These are phyloP conservation scores for Keithomyces neogunnii DNA, from an alignment of 2,329 filamentous ascomycete genomes.

Conservation along the genomic window DNA sequence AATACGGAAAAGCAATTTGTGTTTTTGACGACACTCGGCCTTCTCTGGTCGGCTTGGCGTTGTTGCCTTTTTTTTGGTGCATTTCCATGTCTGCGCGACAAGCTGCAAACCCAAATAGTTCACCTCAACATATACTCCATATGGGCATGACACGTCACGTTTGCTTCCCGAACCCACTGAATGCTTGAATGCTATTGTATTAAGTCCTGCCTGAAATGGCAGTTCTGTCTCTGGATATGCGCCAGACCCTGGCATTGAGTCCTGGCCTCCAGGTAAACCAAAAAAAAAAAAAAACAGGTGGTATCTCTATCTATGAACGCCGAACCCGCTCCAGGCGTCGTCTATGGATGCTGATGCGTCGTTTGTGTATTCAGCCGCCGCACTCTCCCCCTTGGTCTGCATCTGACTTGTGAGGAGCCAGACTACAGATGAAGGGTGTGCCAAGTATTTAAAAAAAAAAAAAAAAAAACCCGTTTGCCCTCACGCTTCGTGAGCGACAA, in stretches of 20 bases:
- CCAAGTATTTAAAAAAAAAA: neutral
- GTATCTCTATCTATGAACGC: conserved; percentile 15
- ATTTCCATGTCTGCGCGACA: too few species aligned
- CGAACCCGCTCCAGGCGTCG: conserved; percentile 12
- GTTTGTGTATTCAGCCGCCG: neutral
- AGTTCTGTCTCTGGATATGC: neutral
- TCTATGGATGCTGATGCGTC: conserved; percentile 7
- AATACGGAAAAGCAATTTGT: too few species aligned
- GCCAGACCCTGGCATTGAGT: conserved; percentile 1
- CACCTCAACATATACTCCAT: too few species aligned
- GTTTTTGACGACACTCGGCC: too few species aligned
- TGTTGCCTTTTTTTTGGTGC: too few species aligned
- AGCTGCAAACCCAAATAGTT: too few species aligned
- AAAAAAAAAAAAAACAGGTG: conserved; percentile 2
- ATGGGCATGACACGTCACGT: too few species aligned
- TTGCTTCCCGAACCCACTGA: neutral
- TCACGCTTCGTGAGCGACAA: neutral
- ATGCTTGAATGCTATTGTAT: neutral
- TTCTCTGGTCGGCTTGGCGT: too few species aligned
- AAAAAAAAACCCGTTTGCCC: neutral
- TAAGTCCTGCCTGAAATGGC: neutral
- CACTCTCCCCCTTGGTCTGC: neutral
- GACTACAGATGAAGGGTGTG: neutral
- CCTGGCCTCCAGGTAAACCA: neutral
- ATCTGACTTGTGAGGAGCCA: neutral